Evolutionary conservation across 805 yeast species (phyloP).

Genomic region (Yarrowia porcina): DNA sequence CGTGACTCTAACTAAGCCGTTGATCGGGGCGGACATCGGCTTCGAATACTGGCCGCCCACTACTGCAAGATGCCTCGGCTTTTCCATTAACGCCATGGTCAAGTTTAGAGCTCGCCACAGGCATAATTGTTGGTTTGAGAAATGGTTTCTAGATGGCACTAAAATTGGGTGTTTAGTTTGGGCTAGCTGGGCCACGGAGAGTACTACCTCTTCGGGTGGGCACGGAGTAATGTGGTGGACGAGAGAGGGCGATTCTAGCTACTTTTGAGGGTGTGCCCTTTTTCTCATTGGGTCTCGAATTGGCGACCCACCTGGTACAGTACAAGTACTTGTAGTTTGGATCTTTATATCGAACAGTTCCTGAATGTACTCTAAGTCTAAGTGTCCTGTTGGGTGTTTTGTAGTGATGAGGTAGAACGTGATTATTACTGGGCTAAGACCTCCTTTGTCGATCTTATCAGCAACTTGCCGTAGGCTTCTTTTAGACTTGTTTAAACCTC

Average conservation of each 20-base stretch:
- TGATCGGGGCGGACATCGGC: background rate
- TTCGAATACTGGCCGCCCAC: background rate
- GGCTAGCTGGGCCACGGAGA: background rate
- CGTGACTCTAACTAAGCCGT: background rate
- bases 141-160: background rate
- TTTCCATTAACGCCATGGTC: background rate
- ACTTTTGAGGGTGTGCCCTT: too few relatives aligned
- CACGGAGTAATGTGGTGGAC: too few relatives aligned
- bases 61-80: background rate
- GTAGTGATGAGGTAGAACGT: background rate
- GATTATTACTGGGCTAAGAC: background rate
- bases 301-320: too few relatives aligned
- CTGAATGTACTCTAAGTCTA: too few relatives aligned
- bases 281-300: too few relatives aligned
- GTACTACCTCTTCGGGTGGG: background rate
- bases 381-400: background rate
- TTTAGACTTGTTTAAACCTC: background rate
- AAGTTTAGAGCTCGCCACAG: background rate
- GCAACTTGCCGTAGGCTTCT: background rate
- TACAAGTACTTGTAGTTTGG: too few relatives aligned
- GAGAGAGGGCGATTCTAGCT: too few relatives aligned
- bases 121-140: background rate
- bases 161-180: background rate
- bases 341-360: too few relatives aligned
- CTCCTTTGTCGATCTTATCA: background rate